Conservation (phyloP, 768 basidiomycete species). For the Imleria badia region DNA sequence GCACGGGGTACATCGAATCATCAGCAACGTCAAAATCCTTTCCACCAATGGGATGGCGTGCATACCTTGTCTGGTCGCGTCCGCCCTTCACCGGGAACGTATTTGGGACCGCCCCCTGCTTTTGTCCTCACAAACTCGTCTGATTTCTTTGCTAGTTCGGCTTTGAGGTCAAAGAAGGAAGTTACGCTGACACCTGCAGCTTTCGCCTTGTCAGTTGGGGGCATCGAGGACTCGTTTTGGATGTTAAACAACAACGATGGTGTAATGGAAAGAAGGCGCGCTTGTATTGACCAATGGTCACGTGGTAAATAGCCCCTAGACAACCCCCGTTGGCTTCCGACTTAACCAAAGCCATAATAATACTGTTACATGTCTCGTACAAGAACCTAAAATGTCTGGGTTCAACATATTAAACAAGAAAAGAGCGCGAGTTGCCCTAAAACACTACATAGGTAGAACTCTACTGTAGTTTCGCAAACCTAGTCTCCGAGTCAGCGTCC, state of each 20-base stretch:
- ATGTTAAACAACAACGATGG: slow-evolving; percentile 1
- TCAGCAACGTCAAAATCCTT: not conserved
- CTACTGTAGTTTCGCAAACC: slow-evolving; percentile 73
- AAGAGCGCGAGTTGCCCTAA: not conserved
- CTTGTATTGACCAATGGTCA: not conserved
- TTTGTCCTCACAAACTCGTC: slow-evolving; percentile 67
- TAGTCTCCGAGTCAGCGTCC: slow-evolving; percentile 5
- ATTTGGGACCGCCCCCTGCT: slow-evolving; percentile 49
- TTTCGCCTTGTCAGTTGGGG: slow-evolving; percentile 55
- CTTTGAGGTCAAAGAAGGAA: slow-evolving; percentile 83
- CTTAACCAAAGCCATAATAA: too few species aligned
- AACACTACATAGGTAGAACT: slow-evolving; percentile 61
- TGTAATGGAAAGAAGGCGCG: not conserved
- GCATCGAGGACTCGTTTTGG: slow-evolving; percentile 32
- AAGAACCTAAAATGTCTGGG: not conserved
- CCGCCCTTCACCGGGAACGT: slow-evolving; percentile 55
- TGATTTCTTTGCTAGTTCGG: slow-evolving; percentile 46
- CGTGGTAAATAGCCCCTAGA: slow-evolving; percentile 2
- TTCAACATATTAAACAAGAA: slow-evolving; percentile 46
- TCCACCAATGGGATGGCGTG: not conserved
- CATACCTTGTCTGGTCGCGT: slow-evolving; percentile 71
- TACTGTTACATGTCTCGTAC: too few species aligned
- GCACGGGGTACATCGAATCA: too few species aligned
- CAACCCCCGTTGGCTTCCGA: not conserved
- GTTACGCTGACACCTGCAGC: slow-evolving; percentile 68